These are phyloP conservation scores for Ziziphus jujuba DNA, from an alignment of 306 rosid genomes.

Conservation along the genomic window DNA sequence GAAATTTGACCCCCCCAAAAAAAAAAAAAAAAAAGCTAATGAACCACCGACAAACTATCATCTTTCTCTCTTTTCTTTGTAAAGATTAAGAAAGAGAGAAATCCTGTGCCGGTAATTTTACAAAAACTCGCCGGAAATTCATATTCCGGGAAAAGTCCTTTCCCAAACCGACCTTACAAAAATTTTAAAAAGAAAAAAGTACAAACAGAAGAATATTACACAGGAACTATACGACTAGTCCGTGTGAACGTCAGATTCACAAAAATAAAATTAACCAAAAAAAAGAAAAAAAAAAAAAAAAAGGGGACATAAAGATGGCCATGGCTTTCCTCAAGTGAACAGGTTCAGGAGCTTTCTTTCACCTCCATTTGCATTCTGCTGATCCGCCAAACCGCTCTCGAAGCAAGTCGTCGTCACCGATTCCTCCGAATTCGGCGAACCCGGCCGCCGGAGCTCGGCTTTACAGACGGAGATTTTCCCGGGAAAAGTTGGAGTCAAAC, in stretches of 20 bases:
- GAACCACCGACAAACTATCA: conserved; percentile 69
- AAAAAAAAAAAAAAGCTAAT: conserved; percentile 7
- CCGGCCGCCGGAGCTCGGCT: conserved; percentile 57
- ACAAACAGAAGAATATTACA: conserved; percentile 17
- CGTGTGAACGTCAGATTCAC: conserved; percentile 44
- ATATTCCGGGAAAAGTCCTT: conserved; percentile 34
- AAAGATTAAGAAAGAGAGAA: conserved; percentile 46
- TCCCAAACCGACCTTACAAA: conserved; percentile 2
- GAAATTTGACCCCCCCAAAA: neutral
- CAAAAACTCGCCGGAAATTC: conserved; percentile 69
- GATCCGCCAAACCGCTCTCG: conserved; percentile 51
- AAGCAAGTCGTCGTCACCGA: conserved; percentile 75
- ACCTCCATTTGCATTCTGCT: conserved; percentile 23
- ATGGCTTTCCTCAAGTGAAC: conserved; percentile 46
- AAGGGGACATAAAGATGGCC: neutral
- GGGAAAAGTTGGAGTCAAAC: conserved; percentile 49
- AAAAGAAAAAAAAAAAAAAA: neutral
- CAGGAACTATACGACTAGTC: conserved; percentile 4
- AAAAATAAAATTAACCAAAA: conserved; percentile 11
- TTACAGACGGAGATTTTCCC: conserved; percentile 33
- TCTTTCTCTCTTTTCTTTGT: conserved; percentile 48
- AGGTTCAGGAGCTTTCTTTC: conserved; percentile 67
- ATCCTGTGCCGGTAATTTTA: conserved; percentile 60
- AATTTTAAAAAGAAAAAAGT: conserved; percentile 4
- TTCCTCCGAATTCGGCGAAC: conserved; percentile 87